Percentiles rank a stretch among this genome's conserved stretches.
These are phyloP conservation scores for Eucalyptus regnans DNA, from an alignment of 345 rosid genomes.

Conservation along the genomic window DNA sequence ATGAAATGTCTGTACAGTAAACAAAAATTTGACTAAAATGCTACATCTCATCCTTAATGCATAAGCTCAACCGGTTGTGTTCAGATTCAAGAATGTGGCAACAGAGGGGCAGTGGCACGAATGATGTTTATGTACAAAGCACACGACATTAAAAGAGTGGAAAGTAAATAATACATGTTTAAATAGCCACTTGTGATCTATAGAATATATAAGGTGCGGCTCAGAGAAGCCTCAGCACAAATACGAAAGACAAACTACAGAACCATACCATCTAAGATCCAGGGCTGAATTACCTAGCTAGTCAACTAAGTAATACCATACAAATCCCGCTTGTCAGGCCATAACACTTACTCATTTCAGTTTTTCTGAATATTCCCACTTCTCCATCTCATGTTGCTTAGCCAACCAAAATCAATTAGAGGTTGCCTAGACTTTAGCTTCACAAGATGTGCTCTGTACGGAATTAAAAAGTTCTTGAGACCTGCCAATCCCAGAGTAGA, in stretches of 20 bases:
- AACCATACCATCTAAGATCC: background rate
- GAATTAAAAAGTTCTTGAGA: conserved; percentile 63
- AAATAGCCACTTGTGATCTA: background rate
- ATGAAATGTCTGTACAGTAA: background rate
- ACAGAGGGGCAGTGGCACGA: background rate
- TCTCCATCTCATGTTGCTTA: conserved; percentile 42
- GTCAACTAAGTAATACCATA: background rate
- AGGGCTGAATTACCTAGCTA: background rate
- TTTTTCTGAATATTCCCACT: conserved; percentile 46
- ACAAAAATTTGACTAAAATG: background rate
- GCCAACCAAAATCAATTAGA: conserved; percentile 59
- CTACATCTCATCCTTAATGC: background rate
- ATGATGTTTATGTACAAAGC: background rate
- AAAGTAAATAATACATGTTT: background rate
- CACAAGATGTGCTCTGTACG: conserved; percentile 72
- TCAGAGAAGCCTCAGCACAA: background rate
- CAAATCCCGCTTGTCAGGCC: background rate
- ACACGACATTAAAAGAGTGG: background rate
- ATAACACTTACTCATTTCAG: background rate
- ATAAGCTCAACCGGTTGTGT: background rate
- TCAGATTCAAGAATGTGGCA: background rate
- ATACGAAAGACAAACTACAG: background rate
- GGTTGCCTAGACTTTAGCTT: conserved; percentile 39
- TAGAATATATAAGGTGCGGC: background rate
- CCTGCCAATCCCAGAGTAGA: conserved; percentile 27